A percentile compares a stretch with the other conserved stretches of the same genome.
These are phyloP conservation scores for Eugenia klotzschiana DNA, from an alignment of 441 rosid genomes.

Conservation along the genomic window DNA sequence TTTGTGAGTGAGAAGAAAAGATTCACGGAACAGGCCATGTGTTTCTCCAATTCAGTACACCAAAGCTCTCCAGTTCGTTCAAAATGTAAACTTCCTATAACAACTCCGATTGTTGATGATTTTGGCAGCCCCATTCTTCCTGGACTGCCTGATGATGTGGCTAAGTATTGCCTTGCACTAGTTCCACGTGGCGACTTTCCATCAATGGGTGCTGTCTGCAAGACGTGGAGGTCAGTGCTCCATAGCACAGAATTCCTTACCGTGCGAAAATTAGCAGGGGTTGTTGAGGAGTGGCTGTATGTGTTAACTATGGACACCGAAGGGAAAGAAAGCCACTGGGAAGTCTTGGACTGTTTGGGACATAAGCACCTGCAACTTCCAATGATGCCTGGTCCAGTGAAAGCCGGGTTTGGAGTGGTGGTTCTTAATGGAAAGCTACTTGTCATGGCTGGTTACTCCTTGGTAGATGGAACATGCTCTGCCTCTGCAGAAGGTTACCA, in stretches of 20 bases:
- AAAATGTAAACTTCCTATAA: conserved; percentile 19
- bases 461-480: conserved; percentile 32
- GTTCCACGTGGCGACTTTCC: conserved; percentile 71
- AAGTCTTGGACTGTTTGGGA: conserved; percentile 67
- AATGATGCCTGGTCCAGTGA: conserved; percentile 65
- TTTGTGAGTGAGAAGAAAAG: conserved; percentile 44
- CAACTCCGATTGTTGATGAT: conserved; percentile 21
- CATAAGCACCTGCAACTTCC: conserved; percentile 48
- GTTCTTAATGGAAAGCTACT: conserved; percentile 70
- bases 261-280: conserved; percentile 57
- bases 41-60: conserved; percentile 14
- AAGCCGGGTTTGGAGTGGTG: conserved; percentile 63
- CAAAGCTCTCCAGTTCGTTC: conserved; percentile 13
- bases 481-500: conserved; percentile 73
- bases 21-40: conserved; percentile 22
- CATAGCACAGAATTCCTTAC: conserved; percentile 71
- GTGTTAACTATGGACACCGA: conserved; percentile 55
- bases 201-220: conserved; percentile 75
- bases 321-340: conserved; percentile 82
- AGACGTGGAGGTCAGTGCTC: conserved; percentile 80
- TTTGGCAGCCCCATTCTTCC: conserved; percentile 48
- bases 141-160: conserved; percentile 87
- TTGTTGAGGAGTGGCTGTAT: conserved; percentile 84
- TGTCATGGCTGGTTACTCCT: conserved; percentile 70
- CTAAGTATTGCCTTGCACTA: conserved; percentile 68